Evolutionary conservation across 495 filamentous ascomycete species (phyloP).

Genomic region (Aspergillus avenaceus): DNA sequence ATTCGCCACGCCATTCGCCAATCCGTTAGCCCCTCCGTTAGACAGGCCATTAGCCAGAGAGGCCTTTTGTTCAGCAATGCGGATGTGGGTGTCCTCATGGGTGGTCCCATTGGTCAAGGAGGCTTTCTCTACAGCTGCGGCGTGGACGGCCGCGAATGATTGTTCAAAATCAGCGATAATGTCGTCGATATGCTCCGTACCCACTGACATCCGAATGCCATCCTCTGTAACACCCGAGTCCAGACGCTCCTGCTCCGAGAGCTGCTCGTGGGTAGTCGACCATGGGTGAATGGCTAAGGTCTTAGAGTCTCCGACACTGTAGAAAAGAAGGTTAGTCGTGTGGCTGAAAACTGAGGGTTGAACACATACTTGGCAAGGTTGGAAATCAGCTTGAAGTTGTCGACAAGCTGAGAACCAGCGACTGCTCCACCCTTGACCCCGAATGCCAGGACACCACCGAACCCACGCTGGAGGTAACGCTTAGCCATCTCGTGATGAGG

Average conservation of each 20-base stretch:
- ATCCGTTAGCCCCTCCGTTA: no score
- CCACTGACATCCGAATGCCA: slow-evolving; percentile 92
- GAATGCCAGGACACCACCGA: slow-evolving; percentile 88
- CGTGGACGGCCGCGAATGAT: slow-evolving; percentile 63
- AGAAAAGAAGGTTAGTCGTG: no score
- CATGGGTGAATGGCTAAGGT: slow-evolving; percentile 96
- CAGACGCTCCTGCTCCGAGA: slow-evolving; percentile 75
- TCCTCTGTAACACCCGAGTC: slow-evolving; percentile 88
- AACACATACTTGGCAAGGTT: slow-evolving; percentile 74
- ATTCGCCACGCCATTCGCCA: no score
- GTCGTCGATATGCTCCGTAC: slow-evolving; percentile 96
- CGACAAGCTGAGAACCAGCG: slow-evolving; percentile 83
- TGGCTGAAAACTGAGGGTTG: no score
- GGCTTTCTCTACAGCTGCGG: slow-evolving; percentile 14
- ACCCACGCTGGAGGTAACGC: slow-evolving; percentile 85
- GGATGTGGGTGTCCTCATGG: no score
- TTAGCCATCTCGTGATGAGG: slow-evolving; percentile 75
- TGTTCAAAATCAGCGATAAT: slow-evolving; percentile 97
- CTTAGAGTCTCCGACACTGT: slow-evolving; percentile 66
- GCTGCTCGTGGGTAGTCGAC: slow-evolving; percentile 94
- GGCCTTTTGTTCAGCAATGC: neutral
- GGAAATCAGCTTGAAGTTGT: slow-evolving; percentile 91
- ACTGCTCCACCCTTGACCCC: slow-evolving; percentile 84
- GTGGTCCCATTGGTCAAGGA: neutral
- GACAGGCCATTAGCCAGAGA: no score